phyloP scores from a whole-genome alignment of 371 early-diverging fungal genomes.

The Syncephalastrum sp. region DNA sequence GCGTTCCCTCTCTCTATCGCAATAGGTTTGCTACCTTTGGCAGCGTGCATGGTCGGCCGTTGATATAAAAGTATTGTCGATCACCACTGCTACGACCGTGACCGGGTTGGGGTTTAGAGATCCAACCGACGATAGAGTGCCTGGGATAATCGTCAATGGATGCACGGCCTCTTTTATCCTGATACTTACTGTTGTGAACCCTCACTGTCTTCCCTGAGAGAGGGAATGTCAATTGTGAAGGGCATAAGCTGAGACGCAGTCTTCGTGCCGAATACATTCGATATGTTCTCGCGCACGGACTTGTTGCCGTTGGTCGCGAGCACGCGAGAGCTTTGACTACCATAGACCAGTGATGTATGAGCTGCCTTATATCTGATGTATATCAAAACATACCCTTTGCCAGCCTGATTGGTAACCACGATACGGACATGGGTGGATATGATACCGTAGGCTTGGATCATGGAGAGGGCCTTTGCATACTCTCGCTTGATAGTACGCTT shows the following conservation, averaged over 20 bases:
- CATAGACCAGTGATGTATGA: background rate
- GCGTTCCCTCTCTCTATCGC: background rate
- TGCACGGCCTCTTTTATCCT: background rate
- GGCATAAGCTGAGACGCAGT: constrained; percentile 52
- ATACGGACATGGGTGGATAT: constrained; percentile 70
- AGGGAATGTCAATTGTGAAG: constrained; percentile 40
- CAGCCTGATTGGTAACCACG: constrained; percentile 60
- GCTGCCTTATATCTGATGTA: background rate
- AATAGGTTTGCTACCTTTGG: constrained; percentile 57
- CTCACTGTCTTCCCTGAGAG: constrained; percentile 9
- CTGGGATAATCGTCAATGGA: background rate
- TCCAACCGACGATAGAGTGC: constrained; percentile 47
- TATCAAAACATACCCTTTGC: constrained; percentile 54
- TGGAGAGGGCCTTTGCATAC: constrained; percentile 70
- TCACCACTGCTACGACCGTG: constrained; percentile 75
- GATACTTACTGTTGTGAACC: constrained; percentile 2
- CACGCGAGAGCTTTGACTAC: constrained; percentile 15
- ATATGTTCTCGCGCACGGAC: constrained; percentile 66
- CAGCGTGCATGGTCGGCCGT: constrained; percentile 84
- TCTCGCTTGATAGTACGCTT: constrained; percentile 81
- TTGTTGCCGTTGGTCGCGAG: constrained; percentile 64
- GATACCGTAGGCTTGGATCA: constrained; percentile 89
- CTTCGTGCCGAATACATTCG: constrained; percentile 75
- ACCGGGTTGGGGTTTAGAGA: constrained; percentile 68
- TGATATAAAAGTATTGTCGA: constrained; percentile 86